Percentiles rank a stretch among this genome's conserved stretches.
Evolutionary conservation across 139 green algal genomes (phyloP).

Genomic region (Micractinium conductrix): DNA sequence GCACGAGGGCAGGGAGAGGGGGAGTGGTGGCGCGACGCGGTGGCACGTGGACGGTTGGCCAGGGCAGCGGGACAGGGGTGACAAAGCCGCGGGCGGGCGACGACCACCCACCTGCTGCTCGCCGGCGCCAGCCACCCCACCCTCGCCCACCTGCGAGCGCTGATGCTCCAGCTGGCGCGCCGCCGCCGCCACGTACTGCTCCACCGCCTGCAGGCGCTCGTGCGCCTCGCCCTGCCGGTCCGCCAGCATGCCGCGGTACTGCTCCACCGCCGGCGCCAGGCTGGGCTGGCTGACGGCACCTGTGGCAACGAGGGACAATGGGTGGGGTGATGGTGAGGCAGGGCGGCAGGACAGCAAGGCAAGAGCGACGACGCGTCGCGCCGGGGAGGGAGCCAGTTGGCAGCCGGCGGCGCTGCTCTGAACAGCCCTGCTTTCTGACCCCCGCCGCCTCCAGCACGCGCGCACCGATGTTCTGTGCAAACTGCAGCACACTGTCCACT

Average conservation of each 20-base stretch:
- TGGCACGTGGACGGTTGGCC: too few species aligned
- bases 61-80: too few species aligned
- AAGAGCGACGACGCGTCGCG: too few species aligned
- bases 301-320: neutral
- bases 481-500: constrained; percentile 18
- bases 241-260: constrained; percentile 21
- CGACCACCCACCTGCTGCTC: too few species aligned
- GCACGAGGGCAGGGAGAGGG: neutral
- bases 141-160: neutral
- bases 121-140: too few species aligned
- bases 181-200: constrained; percentile 9
- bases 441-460: too few species aligned
- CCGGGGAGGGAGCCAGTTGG: too few species aligned
- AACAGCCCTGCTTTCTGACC: too few species aligned
- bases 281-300: constrained; percentile 11
- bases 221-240: constrained; percentile 20
- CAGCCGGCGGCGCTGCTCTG: too few species aligned
- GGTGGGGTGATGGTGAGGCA: too few species aligned
- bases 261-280: constrained; percentile 9
- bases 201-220: constrained; percentile 21
- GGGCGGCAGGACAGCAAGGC: neutral
- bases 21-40: neutral
- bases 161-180: constrained; percentile 25
- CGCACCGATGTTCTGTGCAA: constrained; percentile 19
- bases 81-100: too few species aligned